Conservation (phyloP, 495 filamentous ascomycete genomes). For the Rhypophila decipiens region DNA sequence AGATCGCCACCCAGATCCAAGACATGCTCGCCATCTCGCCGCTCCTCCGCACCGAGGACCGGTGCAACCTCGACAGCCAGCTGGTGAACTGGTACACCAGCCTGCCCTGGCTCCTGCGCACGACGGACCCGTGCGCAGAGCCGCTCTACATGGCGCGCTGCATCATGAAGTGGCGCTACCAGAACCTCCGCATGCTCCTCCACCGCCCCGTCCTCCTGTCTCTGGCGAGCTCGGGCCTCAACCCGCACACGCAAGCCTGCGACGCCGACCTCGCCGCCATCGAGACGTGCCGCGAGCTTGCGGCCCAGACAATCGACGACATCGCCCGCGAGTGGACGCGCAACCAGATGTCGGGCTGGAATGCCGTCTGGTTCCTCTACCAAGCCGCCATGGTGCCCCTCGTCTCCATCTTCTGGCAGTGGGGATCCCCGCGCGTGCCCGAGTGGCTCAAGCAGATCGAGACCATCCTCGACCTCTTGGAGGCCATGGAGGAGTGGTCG, state of each 20-base stretch:
- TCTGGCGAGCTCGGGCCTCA: conserved; percentile 59
- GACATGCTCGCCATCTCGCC: conserved; percentile 67
- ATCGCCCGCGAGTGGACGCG: conserved; percentile 60
- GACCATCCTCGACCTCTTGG: conserved; percentile 59
- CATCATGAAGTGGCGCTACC: conserved; percentile 78
- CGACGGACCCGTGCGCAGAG: conserved; percentile 63
- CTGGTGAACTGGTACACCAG: conserved; percentile 66
- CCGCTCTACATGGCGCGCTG: conserved; percentile 62
- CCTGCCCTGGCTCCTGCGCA: conserved; percentile 63
- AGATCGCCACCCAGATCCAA: conserved; percentile 71
- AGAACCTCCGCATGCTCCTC: conserved; percentile 73
- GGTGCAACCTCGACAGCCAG: conserved; percentile 57
- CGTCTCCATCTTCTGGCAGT: conserved; percentile 62
- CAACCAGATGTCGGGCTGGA: conserved; percentile 76
- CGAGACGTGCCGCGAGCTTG: conserved; percentile 60
- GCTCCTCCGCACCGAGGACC: conserved; percentile 58
- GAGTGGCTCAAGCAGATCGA: conserved; percentile 62
- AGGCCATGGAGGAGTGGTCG: conserved; percentile 63
- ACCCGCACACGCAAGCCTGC: conserved; percentile 48
- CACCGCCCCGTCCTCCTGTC: conserved; percentile 68
- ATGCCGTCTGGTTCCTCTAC: conserved; percentile 77
- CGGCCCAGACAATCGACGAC: conserved; percentile 63
- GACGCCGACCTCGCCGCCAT: conserved; percentile 65
- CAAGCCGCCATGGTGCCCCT: conserved; percentile 75
- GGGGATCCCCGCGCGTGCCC: conserved; percentile 46